Evolutionary conservation across 768 basidiomycete species (phyloP), one percentile per base, ranked within the genome.

Genomic region (Mycena floridula): DNA sequence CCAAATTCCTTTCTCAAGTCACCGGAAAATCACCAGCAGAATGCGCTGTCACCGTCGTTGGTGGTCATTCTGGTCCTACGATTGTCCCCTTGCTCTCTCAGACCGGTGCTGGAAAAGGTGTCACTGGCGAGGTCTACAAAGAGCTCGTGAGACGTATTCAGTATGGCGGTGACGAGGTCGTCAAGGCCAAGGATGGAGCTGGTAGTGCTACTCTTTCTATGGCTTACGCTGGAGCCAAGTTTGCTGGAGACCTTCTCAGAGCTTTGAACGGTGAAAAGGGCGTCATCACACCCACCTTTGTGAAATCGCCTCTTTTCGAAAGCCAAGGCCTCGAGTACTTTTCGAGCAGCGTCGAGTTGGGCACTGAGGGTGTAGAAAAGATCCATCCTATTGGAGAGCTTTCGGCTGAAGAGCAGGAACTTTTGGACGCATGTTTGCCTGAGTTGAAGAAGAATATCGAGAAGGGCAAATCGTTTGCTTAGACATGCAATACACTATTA

Each of bases 371-470:
- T 76, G 89, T 97, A 46, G 87, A 86, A 72, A 89, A 85, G 75
- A 96, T 99, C 61, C 74, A 89, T 70, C 80, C 84, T 16, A 59
- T 98, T 50, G 96, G 96, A 25, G 57, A 73, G 25, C 56, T 99
- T 55, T 77, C 90, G 25, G 72, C 81, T 24, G 77, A 84, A 59
- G 96, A 99, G 73, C 65, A 93, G 76, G 79, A 80, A 61, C 76
- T 96, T 47, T 70, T 99, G 57, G 85, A 81, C 21, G 92, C 84
- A 25, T 90, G 87, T 74, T 62, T 93, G 57, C 89, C 90, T 52
- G 90, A 92, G 55, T 79, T 99, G 57, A 88, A 89, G 81, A 93
- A 89, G 82, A 97, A 96, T 81, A 95, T 97, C 57, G 88, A 89
- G 68, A 97, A 93, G 82, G 93, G 93, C 68, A 81, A 74, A 66